Evolutionary conservation across 768 basidiomycete species (phyloP).

Genomic region (Lactarius trivialis): DNA sequence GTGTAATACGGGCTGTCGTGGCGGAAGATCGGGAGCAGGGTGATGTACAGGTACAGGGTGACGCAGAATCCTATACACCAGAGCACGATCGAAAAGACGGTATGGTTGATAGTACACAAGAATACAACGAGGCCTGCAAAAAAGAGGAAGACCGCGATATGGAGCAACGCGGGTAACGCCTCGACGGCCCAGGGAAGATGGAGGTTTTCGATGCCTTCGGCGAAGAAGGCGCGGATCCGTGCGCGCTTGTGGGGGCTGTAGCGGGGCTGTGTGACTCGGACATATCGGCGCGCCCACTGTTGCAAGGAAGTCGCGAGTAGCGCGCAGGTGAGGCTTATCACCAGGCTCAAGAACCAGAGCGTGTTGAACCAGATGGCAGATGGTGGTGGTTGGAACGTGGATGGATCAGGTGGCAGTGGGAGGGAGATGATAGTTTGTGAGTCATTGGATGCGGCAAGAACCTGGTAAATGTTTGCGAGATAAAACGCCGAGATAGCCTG

Average conservation of each 20-base stretch:
- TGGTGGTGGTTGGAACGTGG: constrained; percentile 22
- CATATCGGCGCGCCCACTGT: constrained; percentile 43
- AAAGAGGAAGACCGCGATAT: constrained; percentile 45
- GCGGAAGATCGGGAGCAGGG: constrained; percentile 14
- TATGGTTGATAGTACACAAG: constrained; percentile 29
- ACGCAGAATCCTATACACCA: constrained; percentile 13
- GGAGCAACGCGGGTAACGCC: constrained; percentile 41
- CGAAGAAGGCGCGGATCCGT: constrained; percentile 35
- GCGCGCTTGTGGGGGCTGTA: constrained; percentile 31
- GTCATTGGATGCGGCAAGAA: background rate
- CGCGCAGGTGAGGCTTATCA: constrained; percentile 38
- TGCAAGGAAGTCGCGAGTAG: constrained; percentile 42
- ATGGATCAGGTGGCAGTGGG: background rate
- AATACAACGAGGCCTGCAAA: constrained; percentile 45
- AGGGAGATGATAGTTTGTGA: background rate
- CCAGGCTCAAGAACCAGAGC: constrained; percentile 36
- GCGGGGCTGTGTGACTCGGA: constrained; percentile 28
- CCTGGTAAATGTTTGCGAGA: constrained; percentile 7
- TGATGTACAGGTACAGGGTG: constrained; percentile 17
- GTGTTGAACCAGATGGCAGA: constrained; percentile 35
- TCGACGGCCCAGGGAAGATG: constrained; percentile 37
- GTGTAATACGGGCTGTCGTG: constrained; percentile 24
- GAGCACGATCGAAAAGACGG: constrained; percentile 15
- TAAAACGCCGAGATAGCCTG: background rate
- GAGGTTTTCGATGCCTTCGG: constrained; percentile 36